phyloP scores from a whole-genome alignment of 2,329 filamentous ascomycete species.

The Ceratocystis huliohia region DNA sequence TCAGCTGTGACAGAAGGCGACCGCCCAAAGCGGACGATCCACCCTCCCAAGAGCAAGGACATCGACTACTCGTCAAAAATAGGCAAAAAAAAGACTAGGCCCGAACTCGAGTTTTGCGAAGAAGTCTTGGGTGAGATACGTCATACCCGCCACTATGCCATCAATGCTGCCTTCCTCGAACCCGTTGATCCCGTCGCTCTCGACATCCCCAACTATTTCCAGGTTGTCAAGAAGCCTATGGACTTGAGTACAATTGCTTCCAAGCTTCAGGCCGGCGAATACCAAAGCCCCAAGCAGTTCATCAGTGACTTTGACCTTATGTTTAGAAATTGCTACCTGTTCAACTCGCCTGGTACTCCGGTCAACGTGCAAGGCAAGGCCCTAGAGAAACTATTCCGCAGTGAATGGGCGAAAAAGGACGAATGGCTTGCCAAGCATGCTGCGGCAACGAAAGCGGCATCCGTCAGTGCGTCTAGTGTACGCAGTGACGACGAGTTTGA shows the following conservation, averaged over 20 bases:
- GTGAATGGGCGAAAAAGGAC: constrained; percentile 64
- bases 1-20: constrained; percentile 63
- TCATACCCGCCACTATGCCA: constrained; percentile 54
- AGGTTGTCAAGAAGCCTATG: constrained; percentile 94
- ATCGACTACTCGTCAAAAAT: constrained; percentile 66
- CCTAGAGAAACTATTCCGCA: constrained; percentile 62
- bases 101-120: constrained; percentile 83
- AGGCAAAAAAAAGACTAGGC: constrained; percentile 81
- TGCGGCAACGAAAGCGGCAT: constrained; percentile 38
- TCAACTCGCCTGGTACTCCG: constrained; percentile 64
- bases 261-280: constrained; percentile 67
- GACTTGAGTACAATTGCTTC: constrained; percentile 70
- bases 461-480: constrained; percentile 50
- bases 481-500: constrained; percentile 57
- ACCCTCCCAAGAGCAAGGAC: constrained; percentile 80
- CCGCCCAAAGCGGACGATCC: constrained; percentile 84
- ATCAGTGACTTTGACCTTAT: constrained; percentile 72
- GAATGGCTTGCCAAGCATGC: constrained; percentile 69
- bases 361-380: constrained; percentile 60
- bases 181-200: constrained; percentile 90
- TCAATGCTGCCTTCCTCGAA: constrained; percentile 62
- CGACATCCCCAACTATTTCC: constrained; percentile 86
- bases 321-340: constrained; percentile 79
- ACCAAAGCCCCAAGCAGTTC: constrained; percentile 72
- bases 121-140: constrained; percentile 66